These are phyloP conservation scores for Hibiscus trionum DNA, from an alignment of 345 rosid genomes.

Conservation along the genomic window DNA sequence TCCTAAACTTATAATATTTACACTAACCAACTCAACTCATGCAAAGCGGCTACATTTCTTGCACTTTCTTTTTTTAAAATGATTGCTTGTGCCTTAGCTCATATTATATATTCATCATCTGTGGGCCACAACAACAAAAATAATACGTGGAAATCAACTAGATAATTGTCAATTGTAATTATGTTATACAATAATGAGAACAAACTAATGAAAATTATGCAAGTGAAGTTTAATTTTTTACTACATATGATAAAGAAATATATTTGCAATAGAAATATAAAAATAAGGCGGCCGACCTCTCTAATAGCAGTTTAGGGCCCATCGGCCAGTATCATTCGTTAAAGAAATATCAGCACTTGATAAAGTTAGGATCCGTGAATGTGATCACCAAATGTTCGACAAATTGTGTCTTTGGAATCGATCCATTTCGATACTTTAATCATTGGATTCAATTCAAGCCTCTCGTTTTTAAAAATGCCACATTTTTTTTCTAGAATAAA, in stretches of 20 bases:
- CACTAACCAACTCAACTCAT: neutral
- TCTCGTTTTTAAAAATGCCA: neutral
- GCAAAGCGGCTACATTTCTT: too few species aligned
- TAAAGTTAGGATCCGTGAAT: slow-evolving; percentile 4
- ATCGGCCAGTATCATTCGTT: neutral
- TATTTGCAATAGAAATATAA: too few species aligned
- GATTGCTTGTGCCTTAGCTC: neutral
- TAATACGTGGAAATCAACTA: neutral
- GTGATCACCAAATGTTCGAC: neutral
- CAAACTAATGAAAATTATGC: too few species aligned
- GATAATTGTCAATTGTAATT: too few species aligned
- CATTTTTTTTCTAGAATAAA: neutral
- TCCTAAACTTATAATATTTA: neutral
- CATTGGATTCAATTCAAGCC: neutral
- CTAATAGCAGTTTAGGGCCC: neutral
- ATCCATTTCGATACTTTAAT: neutral
- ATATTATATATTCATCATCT: neutral
- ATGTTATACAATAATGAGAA: too few species aligned
- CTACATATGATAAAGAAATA: too few species aligned
- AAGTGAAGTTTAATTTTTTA: too few species aligned
- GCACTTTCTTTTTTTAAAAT: too few species aligned
- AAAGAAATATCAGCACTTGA: neutral
- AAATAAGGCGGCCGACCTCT: neutral
- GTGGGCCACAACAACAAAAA: neutral
- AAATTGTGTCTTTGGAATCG: neutral